Evolutionary conservation across 805 yeast species (phyloP).

Genomic region (Cyberlindnera saturnus): DNA sequence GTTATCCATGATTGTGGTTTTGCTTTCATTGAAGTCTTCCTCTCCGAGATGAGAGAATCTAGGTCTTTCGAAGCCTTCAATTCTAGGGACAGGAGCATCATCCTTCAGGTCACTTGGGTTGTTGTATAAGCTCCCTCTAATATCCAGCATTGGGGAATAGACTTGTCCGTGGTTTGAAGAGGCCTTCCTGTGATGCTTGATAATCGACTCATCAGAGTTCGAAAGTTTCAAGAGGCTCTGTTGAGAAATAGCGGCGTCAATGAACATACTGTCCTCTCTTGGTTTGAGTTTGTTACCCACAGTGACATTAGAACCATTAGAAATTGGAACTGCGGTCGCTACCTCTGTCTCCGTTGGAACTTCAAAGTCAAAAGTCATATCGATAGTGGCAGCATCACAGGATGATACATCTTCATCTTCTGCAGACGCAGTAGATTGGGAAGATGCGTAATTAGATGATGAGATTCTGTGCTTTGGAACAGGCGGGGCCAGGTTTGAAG

Average conservation of each 20-base stretch:
- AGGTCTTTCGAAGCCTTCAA: slow-evolving; percentile 12
- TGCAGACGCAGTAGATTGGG: slow-evolving; percentile 3
- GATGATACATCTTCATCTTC: slow-evolving; percentile 3
- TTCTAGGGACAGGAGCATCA: slow-evolving; percentile 7
- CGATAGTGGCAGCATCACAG: slow-evolving; percentile 8
- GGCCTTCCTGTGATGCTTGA: slow-evolving; percentile 20
- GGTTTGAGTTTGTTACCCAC: slow-evolving; percentile 13
- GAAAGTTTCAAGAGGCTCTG: slow-evolving; percentile 10
- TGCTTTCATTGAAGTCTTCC: slow-evolving; percentile 13
- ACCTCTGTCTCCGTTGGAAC: slow-evolving; percentile 20
- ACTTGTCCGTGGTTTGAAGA: slow-evolving; percentile 8
- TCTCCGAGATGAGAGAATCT: slow-evolving; percentile 4
- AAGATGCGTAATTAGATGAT: slow-evolving; percentile 22
- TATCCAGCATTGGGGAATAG: slow-evolving; percentile 11
- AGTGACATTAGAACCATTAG: slow-evolving; percentile 22
- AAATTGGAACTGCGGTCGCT: slow-evolving; percentile 21
- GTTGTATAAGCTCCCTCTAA: slow-evolving; percentile 21
- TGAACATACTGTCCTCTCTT: slow-evolving; percentile 22
- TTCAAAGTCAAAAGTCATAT: slow-evolving; percentile 23
- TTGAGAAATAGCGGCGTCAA: slow-evolving; percentile 11
- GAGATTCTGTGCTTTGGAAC: slow-evolving; percentile 13
- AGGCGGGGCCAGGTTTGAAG: slow-evolving; percentile 8
- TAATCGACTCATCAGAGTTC: slow-evolving; percentile 13
- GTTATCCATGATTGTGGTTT: slow-evolving; percentile 16
- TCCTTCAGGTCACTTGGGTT: slow-evolving; percentile 18